Percentiles rank a stretch among this genome's conserved stretches.
These are phyloP conservation scores for Uronychia setigera DNA, from an alignment of 73 alveolate species.

Conservation along the genomic window DNA sequence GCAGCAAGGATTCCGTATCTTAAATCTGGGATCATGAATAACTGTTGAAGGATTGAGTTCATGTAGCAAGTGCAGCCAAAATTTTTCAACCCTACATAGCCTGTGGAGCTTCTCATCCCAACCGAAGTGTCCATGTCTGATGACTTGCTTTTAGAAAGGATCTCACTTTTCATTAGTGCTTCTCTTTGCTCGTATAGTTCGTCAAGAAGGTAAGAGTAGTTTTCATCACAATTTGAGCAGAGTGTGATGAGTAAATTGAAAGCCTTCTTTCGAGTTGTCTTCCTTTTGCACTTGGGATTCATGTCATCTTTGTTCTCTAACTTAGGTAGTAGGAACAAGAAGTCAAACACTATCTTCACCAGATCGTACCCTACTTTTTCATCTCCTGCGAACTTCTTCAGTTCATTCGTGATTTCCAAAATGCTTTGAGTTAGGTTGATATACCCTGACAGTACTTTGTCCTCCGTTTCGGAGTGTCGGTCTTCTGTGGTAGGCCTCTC, in stretches of 20 bases:
- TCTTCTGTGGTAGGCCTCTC: constrained; percentile 60
- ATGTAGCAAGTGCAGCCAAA: constrained; percentile 96
- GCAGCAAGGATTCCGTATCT: constrained; percentile 75
- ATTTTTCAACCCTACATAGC: constrained; percentile 94
- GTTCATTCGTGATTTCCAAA: constrained; percentile 46
- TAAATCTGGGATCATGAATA: constrained; percentile 88
- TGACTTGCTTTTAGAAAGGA: constrained; percentile 20
- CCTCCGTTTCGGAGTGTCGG: constrained; percentile 42
- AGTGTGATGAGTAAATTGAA: constrained; percentile 53
- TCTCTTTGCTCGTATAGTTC: constrained; percentile 18
- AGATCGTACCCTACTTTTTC: constrained; percentile 34
- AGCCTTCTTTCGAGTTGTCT: constrained; percentile 72
- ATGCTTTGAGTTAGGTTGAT: constrained; percentile 43
- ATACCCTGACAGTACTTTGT: constrained; percentile 69
- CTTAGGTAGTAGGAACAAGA: constrained; percentile 53
- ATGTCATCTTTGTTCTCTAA: constrained; percentile 27
- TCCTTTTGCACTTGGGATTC: constrained; percentile 66
- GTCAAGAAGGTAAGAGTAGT: constrained; percentile 20
- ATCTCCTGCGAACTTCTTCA: constrained; percentile 39
- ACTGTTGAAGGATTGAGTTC: constrained; percentile 92
- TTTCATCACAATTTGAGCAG: constrained; percentile 53
- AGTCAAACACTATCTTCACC: constrained; percentile 38
- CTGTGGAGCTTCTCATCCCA: constrained; percentile 70
- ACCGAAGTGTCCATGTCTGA: constrained; percentile 41
- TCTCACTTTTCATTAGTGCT: neutral